phyloP scores from a whole-genome alignment of 139 green algal species.

The Penium margaritaceum region DNA sequence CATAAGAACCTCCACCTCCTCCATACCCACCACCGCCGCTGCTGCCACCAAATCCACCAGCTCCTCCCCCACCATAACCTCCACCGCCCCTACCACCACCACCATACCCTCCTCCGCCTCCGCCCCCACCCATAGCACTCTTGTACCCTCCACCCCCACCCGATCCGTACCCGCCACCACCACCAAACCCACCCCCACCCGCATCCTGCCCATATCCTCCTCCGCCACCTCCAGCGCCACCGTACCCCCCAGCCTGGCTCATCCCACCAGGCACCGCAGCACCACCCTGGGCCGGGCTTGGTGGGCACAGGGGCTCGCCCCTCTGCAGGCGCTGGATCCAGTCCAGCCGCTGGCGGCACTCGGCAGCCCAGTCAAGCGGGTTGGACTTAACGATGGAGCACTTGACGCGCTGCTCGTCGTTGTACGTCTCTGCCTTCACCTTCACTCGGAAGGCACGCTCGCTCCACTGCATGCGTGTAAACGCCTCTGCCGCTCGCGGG shows the following conservation, averaged over 20 bases:
- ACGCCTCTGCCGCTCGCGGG: conserved; percentile 7
- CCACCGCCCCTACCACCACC: conserved; percentile 36
- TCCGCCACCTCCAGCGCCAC: conserved; percentile 22
- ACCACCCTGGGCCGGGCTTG: background rate
- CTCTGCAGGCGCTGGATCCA: conserved; percentile 39
- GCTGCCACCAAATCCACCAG: conserved; percentile 22
- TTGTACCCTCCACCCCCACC: conserved; percentile 17
- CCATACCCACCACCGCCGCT: conserved; percentile 26
- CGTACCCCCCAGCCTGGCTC: background rate
- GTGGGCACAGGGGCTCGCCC: conserved; percentile 34
- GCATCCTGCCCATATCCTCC: conserved; percentile 1
- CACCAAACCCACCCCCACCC: conserved; percentile 27
- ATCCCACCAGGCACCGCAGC: background rate
- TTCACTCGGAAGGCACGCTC: conserved; percentile 60
- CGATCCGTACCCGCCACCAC: conserved; percentile 17
- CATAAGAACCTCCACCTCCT: conserved; percentile 13
- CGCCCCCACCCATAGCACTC: conserved; percentile 31
- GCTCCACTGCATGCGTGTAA: conserved; percentile 50
- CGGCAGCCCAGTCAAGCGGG: conserved; percentile 34
- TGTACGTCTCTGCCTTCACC: conserved; percentile 74
- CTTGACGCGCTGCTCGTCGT: conserved; percentile 77
- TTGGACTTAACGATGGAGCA: conserved; percentile 48
- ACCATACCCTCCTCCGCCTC: conserved; percentile 35
- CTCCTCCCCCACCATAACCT: conserved; percentile 15
- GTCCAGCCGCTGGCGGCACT: conserved; percentile 40